Conservation (phyloP, 768 basidiomycete genomes). For the Macrolepiota albuminosa region DNA sequence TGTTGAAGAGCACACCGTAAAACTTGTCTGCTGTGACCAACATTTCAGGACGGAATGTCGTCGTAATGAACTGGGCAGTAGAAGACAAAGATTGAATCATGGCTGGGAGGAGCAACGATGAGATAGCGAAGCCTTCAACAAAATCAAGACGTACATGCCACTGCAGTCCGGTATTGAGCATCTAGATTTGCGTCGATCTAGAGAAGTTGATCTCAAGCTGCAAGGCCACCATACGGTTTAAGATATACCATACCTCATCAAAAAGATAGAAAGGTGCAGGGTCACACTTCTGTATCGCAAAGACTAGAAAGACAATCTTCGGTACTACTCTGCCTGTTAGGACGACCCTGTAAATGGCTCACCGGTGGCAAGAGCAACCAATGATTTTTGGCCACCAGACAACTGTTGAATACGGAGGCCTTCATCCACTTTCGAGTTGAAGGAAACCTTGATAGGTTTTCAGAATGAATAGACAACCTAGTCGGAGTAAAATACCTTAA, state of each 20-base stretch:
- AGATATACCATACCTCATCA: conserved; percentile 61
- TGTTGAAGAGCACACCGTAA: conserved; percentile 95
- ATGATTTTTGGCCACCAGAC: conserved; percentile 95
- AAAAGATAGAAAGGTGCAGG: conserved; percentile 99
- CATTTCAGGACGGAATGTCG: conserved; percentile 98
- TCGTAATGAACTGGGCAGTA: conserved; percentile 94
- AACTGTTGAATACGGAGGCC: conserved; percentile 94
- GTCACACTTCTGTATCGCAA: conserved; percentile 98
- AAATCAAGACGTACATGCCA: conserved; percentile 63
- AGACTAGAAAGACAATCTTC: conserved; percentile 48
- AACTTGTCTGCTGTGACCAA: conserved; percentile 93
- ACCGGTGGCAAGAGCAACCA: conserved; percentile 95
- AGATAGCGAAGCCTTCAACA: neutral
- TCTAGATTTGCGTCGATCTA: conserved; percentile 97
- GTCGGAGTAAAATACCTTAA: conserved; percentile 55
- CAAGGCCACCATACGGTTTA: neutral
- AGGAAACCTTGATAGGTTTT: conserved; percentile 68
- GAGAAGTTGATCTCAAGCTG: neutral
- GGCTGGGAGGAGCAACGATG: conserved; percentile 33
- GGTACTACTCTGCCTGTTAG: neutral
- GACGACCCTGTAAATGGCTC: conserved; percentile 7
- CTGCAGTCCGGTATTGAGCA: conserved; percentile 95
- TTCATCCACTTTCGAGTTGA: conserved; percentile 98
- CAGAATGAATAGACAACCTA: neutral
- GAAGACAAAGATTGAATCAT: conserved; percentile 93